Base-by-base conservation (phyloP, 768 basidiomycete genomes). In the Leccinum barrowsii region DNA sequence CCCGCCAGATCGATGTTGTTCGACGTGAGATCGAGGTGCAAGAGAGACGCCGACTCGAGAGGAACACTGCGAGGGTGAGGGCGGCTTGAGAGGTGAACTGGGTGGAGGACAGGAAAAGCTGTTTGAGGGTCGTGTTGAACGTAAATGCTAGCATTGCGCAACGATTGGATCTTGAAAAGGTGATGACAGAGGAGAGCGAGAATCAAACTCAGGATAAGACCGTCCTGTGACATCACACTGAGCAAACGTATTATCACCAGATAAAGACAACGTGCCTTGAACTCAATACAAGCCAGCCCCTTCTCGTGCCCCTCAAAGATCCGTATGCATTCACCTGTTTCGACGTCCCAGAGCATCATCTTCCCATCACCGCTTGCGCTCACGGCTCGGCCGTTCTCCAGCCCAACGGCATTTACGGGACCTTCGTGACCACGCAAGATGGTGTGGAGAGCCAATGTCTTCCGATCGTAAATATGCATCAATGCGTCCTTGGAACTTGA, bases 291-390 rank as follows among this genome's bases (percentile, higher is more conserved):
- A 15, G 94, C 94, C 42, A 97, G 73, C 10, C 94, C 94, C 15
- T 93, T 85, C 69, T 92, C 87, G 68, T 96, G 93, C 0, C 92
- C 94, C 64, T 92, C 86, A 67, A 95, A 92, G 13, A 88, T 88
- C 50, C 89, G 79, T 17, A 92, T 68, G 6, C 89, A 80, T 67
- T 86, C 81, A 1, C 88, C 91, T 54, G 81, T 86, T 52, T 79
- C 78, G 56, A 94, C 85, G 68, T 94, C 86, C 94, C 94, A 97
- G 21, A 96, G 75, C 59, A 94, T 94, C 84, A 96, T 87, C 74
- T 87, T 91, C 26, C 91, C 90, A 70, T 97, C 94, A 2, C 93
- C 94, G 55, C 89, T 91, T 26, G 94, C 94, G 67, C 90, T 92
- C 47, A 88, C 86, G 24, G 90, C 80, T 57, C 76, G 77, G 52